Base-by-base conservation (phyloP, 108 stramenopile genomes). In the Asterionellopsis glacialis region DNA sequence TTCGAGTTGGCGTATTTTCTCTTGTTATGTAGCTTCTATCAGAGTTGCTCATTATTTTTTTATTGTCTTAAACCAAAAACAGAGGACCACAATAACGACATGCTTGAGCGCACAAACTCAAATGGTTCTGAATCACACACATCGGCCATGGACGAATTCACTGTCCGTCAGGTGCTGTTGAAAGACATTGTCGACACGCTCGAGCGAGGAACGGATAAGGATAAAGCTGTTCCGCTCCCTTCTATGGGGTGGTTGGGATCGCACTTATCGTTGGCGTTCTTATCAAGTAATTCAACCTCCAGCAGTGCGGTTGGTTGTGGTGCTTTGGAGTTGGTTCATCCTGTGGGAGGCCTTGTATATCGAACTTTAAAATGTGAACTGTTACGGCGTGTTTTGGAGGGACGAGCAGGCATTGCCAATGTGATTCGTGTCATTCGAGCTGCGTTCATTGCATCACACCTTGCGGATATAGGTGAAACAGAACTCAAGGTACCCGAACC, bases 111-210 rank as follows among this genome's bases (percentile, higher is more conserved):
- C 52, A 83, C 86, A 19, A 74, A 79, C n/a, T 75, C 67, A 28
- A 93, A 93, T 69, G 92, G 92, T 14, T 87, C 92, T 11, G 92
- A 93, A 70, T 88, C 87, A 0, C 92, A 90, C 64, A 90, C 92
- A 19, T 79, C 83, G 6, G 64, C 86, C 5, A 74, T 84, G 43
- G 92, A 93, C 54, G 92, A 93, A 61, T 87, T 83, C 61, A 61
- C 77, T 16, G 44, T 93, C 12, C 76, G 88, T n/a, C 92, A 93
- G 58, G 64, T 93, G 9, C 71, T 86, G 28, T 61, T 65, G 0
- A 66, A 71, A 52, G 91, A 93, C 70, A 59, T 75, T 22, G 64
- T 89, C 3, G 84, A 88, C 55, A 73, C 74, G 0, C 47, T 93
- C 40, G 91, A 93, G 54, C 80, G 88, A 4, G 73, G 70, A 14